Base-by-base conservation (phyloP, 805 yeast genomes). In the Metschnikowia dekortorum region DNA sequence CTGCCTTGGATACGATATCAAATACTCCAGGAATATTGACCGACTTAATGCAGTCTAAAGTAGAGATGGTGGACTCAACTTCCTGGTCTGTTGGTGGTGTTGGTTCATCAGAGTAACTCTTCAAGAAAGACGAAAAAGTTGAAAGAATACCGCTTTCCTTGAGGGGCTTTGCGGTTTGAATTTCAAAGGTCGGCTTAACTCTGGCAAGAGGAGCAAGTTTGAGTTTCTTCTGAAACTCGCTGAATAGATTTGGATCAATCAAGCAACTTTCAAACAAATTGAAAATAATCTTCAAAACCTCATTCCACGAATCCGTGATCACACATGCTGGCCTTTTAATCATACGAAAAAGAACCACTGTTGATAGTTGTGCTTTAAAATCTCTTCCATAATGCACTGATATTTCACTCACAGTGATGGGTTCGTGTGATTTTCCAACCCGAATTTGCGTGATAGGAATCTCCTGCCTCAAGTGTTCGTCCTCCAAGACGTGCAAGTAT, bases 31-130 rank as follows among this genome's bases (percentile, higher is more conserved):
- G 66, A 5, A 90, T 69, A 45, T 80, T 79, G 54, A 94, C 82
- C 0, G 92, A 81, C 47, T 80, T 80, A 46, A 92, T 76, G 63
- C 97, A 92, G 57, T 91, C 96, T 39, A 85, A 70, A 0, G 97
- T 87, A 5, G 89, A 84, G 11, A 86, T 66, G 0, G 98, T 88
- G 5, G 88, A 80, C 55, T 90, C 96, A 45, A 94, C 85, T 58
- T 92, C 97, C 61, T 89, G 96, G 50, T 88, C 95, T 1, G 95
- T 81, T 10, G 99, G 99, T 65, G 92, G 98, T 0, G 86, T 84
- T 3, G 87, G 83, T 48, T 89, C 95, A 60, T 90, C 97, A 1
- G 85, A 75, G 51, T 84, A 80, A 16, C 97, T 94, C 55, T 94
- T 88, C 67, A 94, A 78, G 61, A 90, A 92, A 0, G 96, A 89